These are phyloP conservation scores for Brassica cretica DNA, from an alignment of 345 rosid genomes.

Conservation along the genomic window DNA sequence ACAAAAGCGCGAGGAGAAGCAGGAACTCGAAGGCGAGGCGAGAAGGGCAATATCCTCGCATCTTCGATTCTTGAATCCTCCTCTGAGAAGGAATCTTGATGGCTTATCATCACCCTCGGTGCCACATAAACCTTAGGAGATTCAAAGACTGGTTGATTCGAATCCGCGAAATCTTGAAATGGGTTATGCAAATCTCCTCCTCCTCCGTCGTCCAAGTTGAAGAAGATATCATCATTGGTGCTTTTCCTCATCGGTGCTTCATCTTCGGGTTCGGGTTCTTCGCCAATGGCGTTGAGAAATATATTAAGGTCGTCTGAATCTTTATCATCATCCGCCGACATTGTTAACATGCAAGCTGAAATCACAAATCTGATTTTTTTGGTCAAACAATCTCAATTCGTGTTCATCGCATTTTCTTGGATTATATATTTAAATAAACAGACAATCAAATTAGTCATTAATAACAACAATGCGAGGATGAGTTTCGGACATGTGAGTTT, in stretches of 20 bases:
- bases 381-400: not conserved
- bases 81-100: constrained; percentile 38
- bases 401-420: constrained; percentile 11
- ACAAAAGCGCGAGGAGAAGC: constrained; percentile 40
- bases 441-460: not conserved
- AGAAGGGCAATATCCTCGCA: constrained; percentile 26
- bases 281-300: constrained; percentile 39
- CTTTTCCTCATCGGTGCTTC: constrained; percentile 7
- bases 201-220: not conserved
- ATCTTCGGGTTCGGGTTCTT: not conserved
- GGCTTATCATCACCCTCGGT: constrained; percentile 39
- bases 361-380: not conserved
- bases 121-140: constrained; percentile 34
- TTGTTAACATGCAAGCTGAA: not conserved
- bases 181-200: constrained; percentile 26
- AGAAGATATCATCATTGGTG: not conserved
- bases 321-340: constrained; percentile 26
- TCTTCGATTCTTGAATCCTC: constrained; percentile 38
- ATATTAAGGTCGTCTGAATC: constrained; percentile 31
- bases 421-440: not conserved
- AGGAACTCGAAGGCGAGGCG: constrained; percentile 37
- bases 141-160: constrained; percentile 16
- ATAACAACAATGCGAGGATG: not conserved
- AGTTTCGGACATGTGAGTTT: not conserved
- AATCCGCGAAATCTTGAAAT: constrained; percentile 19